Base-by-base conservation (phyloP, 148 eudicot genomes). In the Rhododendron mucronatum region DNA sequence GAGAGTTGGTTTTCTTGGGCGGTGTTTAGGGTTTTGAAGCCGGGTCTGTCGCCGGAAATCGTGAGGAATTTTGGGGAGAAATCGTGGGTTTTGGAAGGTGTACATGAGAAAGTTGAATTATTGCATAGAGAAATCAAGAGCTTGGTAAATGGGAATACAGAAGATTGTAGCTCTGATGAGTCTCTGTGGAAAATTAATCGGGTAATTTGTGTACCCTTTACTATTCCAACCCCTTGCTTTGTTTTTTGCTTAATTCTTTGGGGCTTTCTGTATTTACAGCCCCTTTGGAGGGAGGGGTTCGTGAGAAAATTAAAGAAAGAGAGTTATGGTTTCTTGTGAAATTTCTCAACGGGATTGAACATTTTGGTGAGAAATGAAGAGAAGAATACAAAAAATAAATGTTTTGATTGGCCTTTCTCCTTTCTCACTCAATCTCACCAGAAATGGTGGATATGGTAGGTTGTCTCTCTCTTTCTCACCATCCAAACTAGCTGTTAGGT, bases 141-240 rank as follows among this genome's bases (percentile, higher is more conserved):
- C 75, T 78, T 89, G 84, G 77, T 91, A 65, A 87, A 84, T 69
- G 90, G 83, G 47, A 30, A 82, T 71, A 83, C 91, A 3, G 86
- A 91, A 76, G 88, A 89, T 83, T 92, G 93, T 79, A 86, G 69
- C 73, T 87, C 89, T 55, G 74, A 65, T 82, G 88, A 87, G 82
- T 89, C 95, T 87, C 26, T 28, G 21, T 94, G 98, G 98, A 84
- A 89, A 86, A 87, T 95, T 53, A 85, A 86, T 87, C 94, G 93
- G 95, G 97, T 94, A 53, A 13, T 33, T 16, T 84, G 61, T 28
- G 4, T 35, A 65, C 20, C 76, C 76, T 71, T 3, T 14, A 71
- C 55, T 67, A 23, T 50, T 30, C 55, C 21, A 53, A 28, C 37
- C 41, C 67, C 16, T 39, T 7, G 48, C 13, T 16, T 39, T 37